Evolutionary conservation across 1,284 basidiomycete species (phyloP).

Genomic region (Schizophyllum commune): DNA sequence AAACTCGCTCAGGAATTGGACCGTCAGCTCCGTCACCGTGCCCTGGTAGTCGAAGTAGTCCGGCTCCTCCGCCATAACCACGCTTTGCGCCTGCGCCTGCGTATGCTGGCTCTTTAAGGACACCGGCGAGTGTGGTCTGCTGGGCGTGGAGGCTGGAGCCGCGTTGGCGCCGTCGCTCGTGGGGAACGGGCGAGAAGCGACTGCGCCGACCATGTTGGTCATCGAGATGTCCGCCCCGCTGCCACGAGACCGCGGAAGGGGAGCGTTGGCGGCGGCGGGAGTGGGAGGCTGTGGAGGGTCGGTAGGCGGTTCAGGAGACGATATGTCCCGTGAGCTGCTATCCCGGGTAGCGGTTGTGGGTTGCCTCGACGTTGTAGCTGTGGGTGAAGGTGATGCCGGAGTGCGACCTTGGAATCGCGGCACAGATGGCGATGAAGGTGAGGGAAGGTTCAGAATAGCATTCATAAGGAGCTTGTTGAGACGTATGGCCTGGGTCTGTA

Average conservation of each 20-base stretch:
- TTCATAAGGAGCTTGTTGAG: slow-evolving; percentile 83
- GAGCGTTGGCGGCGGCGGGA: neutral
- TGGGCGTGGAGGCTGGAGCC: slow-evolving; percentile 18
- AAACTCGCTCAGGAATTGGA: slow-evolving; percentile 93
- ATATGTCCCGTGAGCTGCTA: slow-evolving; percentile 32
- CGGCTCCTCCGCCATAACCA: slow-evolving; percentile 39
- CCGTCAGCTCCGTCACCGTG: slow-evolving; percentile 87
- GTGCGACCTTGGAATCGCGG: slow-evolving; percentile 14
- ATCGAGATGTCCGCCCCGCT: slow-evolving; percentile 22
- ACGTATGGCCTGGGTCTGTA: slow-evolving; percentile 79
- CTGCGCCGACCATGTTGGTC: slow-evolving; percentile 10
- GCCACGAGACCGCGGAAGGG: slow-evolving; percentile 20
- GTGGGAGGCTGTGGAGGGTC: slow-evolving; percentile 18
- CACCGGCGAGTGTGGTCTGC: slow-evolving; percentile 49
- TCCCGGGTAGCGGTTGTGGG: slow-evolving; percentile 26
- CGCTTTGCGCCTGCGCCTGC: slow-evolving; percentile 6
- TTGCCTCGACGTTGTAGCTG: slow-evolving; percentile 38
- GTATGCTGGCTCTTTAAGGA: slow-evolving; percentile 31
- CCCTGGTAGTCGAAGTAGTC: slow-evolving; percentile 89
- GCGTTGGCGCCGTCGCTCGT: neutral
- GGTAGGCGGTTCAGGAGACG: slow-evolving; percentile 33
- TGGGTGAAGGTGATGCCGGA: slow-evolving; percentile 47
- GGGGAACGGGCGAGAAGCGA: slow-evolving; percentile 1
- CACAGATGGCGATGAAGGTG: slow-evolving; percentile 49
- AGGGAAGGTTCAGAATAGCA: slow-evolving; percentile 82